phyloP scores from a whole-genome alignment of 768 basidiomycete genomes.

The Naematelia aurantialba region DNA sequence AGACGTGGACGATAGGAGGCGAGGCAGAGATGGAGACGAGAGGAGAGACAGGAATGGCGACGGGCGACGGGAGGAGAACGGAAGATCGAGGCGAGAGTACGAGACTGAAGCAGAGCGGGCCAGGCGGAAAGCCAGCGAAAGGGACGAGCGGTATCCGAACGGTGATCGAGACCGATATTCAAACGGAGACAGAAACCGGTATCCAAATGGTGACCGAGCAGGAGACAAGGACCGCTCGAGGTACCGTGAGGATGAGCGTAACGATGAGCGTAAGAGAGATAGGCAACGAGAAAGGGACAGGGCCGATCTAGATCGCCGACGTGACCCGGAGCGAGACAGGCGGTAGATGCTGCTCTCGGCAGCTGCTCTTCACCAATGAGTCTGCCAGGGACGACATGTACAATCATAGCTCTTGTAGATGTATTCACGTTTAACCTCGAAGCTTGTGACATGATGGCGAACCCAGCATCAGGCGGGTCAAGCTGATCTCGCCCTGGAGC shows the following conservation, averaged over 20 bases:
- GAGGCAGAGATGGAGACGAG: constrained; percentile 11
- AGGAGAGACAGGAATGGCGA: constrained; percentile 15
- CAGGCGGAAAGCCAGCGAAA: constrained; percentile 31
- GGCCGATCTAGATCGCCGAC: neutral
- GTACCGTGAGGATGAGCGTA: constrained; percentile 8
- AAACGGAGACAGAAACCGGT: constrained; percentile 20
- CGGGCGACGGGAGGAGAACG: constrained; percentile 16
- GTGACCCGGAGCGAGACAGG: constrained; percentile 2
- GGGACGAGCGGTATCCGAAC: constrained; percentile 18
- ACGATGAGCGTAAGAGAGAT: too few relatives aligned
- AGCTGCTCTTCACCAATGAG: too few relatives aligned
- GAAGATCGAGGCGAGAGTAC: too few relatives aligned
- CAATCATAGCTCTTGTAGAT: too few relatives aligned
- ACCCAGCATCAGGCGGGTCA: too few relatives aligned
- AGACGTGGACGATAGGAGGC: constrained; percentile 11
- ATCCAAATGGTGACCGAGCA: constrained; percentile 9
- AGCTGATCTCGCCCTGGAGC: too few relatives aligned
- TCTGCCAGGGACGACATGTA: too few relatives aligned
- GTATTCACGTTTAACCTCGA: too few relatives aligned
- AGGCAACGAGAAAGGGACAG: constrained; percentile 17
- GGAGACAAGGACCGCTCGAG: constrained; percentile 12
- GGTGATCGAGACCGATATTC: constrained; percentile 10
- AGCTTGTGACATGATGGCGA: too few relatives aligned
- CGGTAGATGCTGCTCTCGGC: neutral
- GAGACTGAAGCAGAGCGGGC: constrained; percentile 34